phyloP scores from a whole-genome alignment of 495 filamentous ascomycete species.

The Ramalina intermedia region DNA sequence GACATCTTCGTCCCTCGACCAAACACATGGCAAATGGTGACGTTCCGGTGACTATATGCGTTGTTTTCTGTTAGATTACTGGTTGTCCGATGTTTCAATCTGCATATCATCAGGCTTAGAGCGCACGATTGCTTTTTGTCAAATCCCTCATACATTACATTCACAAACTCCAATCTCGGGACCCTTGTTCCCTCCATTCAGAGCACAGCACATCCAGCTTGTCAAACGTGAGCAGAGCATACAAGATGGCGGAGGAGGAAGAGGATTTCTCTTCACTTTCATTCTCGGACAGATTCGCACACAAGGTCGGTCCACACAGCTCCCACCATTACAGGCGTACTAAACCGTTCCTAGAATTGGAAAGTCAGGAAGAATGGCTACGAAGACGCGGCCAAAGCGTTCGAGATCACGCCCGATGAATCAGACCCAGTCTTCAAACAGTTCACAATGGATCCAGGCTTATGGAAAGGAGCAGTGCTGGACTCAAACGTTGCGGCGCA shows the following conservation, averaged over 20 bases:
- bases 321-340: neutral
- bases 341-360: slow-evolving; percentile 52
- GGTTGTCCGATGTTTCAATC: too few species aligned
- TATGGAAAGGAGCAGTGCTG: slow-evolving; percentile 86
- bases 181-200: too few species aligned
- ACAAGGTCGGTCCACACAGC: slow-evolving; percentile 53
- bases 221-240: neutral
- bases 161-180: too few species aligned
- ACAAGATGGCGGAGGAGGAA: slow-evolving; percentile 42
- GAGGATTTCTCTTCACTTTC: slow-evolving; percentile 77
- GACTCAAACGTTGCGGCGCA: slow-evolving; percentile 98
- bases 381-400: slow-evolving; percentile 77
- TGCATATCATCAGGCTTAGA: too few species aligned
- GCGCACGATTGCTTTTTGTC: too few species aligned
- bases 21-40: too few species aligned
- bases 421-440: slow-evolving; percentile 71
- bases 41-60: too few species aligned
- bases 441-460: slow-evolving; percentile 66
- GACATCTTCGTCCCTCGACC: too few species aligned
- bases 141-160: too few species aligned
- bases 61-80: too few species aligned
- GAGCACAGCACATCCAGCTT: too few species aligned
- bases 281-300: slow-evolving; percentile 65
- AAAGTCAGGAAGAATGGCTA: slow-evolving; percentile 94
- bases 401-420: slow-evolving; percentile 77